These are phyloP conservation scores for Rhizopogon sp. DNA, from an alignment of 768 basidiomycete species.

Conservation along the genomic window DNA sequence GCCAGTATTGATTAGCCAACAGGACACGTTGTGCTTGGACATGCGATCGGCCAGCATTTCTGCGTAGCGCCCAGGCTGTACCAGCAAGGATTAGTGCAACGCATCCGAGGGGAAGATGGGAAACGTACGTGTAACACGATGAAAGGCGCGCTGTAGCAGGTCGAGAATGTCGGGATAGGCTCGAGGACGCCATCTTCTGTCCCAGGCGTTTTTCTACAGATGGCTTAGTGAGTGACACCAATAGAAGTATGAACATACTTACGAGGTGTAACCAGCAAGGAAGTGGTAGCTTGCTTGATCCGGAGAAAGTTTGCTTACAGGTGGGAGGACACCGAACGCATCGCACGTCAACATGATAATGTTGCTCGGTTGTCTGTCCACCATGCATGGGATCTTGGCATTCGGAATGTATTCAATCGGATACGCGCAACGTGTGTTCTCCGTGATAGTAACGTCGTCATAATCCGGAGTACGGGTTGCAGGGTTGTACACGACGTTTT, in stretches of 20 bases:
- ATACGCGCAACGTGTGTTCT: constrained; percentile 99
- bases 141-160: constrained; percentile 99
- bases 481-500: constrained; percentile 98
- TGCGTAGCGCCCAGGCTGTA: constrained; percentile 88
- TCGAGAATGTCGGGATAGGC: constrained; percentile 98
- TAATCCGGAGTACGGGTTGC: constrained; percentile 81
- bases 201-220: constrained; percentile 86
- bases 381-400: constrained; percentile 88
- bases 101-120: not conserved
- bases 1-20: constrained; percentile 99
- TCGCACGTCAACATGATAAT: constrained; percentile 98
- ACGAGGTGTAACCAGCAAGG: constrained; percentile 95
- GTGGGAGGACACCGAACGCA: constrained; percentile 96
- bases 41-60: constrained; percentile 96
- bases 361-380: constrained; percentile 84
- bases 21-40: constrained; percentile 82
- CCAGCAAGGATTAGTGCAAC: constrained; percentile 1
- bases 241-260: constrained; percentile 22
- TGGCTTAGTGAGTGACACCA: constrained; percentile 13
- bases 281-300: constrained; percentile 98
- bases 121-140: constrained; percentile 84
- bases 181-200: constrained; percentile 98
- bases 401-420: constrained; percentile 97
- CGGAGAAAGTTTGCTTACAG: constrained; percentile 86
- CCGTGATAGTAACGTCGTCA: constrained; percentile 94